Percentiles rank a stretch among this genome's conserved stretches.
Conservation (phyloP, 495 filamentous ascomycete genomes). For the Penicillium atrosanguineum region DNA sequence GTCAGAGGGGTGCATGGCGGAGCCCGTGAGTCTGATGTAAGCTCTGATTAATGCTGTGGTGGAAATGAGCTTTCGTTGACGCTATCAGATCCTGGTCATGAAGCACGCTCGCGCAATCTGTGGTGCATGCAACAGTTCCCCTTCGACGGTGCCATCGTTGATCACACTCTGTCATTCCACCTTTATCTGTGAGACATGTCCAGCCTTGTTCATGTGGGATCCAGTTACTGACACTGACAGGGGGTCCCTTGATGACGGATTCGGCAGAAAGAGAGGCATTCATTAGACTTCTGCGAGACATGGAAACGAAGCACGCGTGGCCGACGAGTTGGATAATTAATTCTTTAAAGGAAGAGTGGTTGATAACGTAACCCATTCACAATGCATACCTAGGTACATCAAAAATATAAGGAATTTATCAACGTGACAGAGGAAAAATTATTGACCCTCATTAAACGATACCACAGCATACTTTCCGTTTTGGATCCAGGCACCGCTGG, state of each 20-base stretch:
- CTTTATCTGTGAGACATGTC: constrained; percentile 8
- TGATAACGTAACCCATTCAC: constrained; percentile 1
- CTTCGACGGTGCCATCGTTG: constrained; percentile 12
- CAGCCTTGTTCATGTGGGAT: neutral
- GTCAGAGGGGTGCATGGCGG: constrained; percentile 3
- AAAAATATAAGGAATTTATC: constrained; percentile 2
- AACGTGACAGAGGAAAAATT: constrained; percentile 11
- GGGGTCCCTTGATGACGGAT: constrained; percentile 14
- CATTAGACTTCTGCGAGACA: constrained; percentile 11
- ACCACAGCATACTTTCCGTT: constrained; percentile 86
- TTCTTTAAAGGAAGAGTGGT: constrained; percentile 12
- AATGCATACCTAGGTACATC: neutral
- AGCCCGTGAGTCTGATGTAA: constrained; percentile 9
- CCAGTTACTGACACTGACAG: constrained; percentile 6
- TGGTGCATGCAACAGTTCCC: constrained; percentile 12
- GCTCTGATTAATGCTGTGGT: constrained; percentile 2
- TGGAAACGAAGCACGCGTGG: constrained; percentile 11
- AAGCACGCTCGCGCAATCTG: constrained; percentile 10
- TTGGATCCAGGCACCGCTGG: constrained; percentile 79
- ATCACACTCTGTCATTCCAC: constrained; percentile 15
- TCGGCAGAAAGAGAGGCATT: constrained; percentile 4
- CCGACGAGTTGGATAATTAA: constrained; percentile 11
- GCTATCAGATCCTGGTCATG: constrained; percentile 10
- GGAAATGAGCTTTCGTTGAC: constrained; percentile 2
- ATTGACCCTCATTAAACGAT: constrained; percentile 67